Conservation (phyloP, 1,284 basidiomycete species). For the Leccinum subrobustum region DNA sequence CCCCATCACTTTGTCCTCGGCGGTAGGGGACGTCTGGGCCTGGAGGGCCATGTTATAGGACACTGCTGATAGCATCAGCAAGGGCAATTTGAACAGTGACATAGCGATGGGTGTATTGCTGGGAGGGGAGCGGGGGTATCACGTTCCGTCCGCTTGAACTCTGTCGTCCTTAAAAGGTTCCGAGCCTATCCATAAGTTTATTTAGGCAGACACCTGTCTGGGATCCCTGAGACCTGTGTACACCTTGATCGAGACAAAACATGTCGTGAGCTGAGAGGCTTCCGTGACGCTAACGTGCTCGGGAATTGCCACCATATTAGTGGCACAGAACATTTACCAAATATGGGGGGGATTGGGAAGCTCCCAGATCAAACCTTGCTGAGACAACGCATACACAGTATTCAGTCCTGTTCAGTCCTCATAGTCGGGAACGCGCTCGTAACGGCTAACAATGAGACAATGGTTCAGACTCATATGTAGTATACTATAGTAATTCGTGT, state of each 20-base stretch:
- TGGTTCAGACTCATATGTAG: not conserved
- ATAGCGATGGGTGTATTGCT: not conserved
- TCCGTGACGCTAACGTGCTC: not conserved
- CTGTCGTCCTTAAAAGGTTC: not conserved
- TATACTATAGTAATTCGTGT: not conserved
- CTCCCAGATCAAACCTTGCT: not conserved
- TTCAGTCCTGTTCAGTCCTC: not conserved
- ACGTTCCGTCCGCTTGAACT: not conserved
- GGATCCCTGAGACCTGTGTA: not conserved
- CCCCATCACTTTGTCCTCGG: constrained; percentile 5
- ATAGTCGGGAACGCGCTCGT: not conserved
- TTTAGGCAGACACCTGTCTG: constrained; percentile 4
- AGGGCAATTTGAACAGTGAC: constrained; percentile 9
- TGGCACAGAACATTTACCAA: not conserved
- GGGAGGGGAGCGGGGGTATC: not conserved
- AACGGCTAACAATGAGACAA: not conserved
- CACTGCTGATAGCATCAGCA: constrained; percentile 1
- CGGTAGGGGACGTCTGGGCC: not conserved
- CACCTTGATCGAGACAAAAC: not conserved
- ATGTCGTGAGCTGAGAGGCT: not conserved
- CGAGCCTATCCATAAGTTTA: not conserved
- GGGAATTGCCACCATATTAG: not conserved
- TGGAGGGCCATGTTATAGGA: constrained; percentile 10
- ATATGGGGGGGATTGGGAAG: not conserved
- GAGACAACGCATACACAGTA: not conserved